phyloP scores from a whole-genome alignment of 768 basidiomycete species.

The Sarcodon sp. region DNA sequence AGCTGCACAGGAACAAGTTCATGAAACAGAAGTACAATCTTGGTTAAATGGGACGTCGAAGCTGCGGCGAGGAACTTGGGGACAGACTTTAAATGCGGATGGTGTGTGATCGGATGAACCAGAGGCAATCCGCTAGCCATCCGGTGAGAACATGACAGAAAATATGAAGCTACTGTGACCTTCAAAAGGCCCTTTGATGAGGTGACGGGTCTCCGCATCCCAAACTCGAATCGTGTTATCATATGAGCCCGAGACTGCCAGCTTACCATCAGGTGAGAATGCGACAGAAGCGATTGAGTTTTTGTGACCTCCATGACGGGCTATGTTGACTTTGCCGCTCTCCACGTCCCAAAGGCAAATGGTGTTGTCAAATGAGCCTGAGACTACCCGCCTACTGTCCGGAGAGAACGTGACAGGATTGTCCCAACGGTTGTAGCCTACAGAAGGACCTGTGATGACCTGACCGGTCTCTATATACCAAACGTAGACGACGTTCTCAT shows the following conservation, averaged over 20 bases:
- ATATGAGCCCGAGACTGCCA: constrained; percentile 3
- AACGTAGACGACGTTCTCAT: constrained; percentile 33
- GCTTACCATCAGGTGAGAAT: constrained; percentile 1
- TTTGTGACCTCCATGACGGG: constrained; percentile 7
- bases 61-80: no score
- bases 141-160: constrained; percentile 5
- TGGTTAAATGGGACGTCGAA: no score
- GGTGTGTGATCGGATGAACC: constrained; percentile 3
- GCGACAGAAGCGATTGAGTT: constrained; percentile 3
- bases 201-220: constrained; percentile 3
- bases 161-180: neutral
- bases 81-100: constrained; percentile 4
- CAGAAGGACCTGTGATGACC: no score
- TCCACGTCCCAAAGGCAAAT: no score
- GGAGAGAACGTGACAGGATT: constrained; percentile 9
- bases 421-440: no score
- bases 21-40: no score
- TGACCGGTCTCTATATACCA: constrained; percentile 21
- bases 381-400: constrained; percentile 18
- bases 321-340: no score
- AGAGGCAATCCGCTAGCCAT: constrained; percentile 5
- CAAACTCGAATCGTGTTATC: constrained; percentile 6
- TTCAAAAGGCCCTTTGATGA: neutral
- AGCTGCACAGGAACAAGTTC: no score
- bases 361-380: no score